phyloP scores from a whole-genome alignment of 805 yeast genomes.

The Wickerhamiella vanderwaltii region DNA sequence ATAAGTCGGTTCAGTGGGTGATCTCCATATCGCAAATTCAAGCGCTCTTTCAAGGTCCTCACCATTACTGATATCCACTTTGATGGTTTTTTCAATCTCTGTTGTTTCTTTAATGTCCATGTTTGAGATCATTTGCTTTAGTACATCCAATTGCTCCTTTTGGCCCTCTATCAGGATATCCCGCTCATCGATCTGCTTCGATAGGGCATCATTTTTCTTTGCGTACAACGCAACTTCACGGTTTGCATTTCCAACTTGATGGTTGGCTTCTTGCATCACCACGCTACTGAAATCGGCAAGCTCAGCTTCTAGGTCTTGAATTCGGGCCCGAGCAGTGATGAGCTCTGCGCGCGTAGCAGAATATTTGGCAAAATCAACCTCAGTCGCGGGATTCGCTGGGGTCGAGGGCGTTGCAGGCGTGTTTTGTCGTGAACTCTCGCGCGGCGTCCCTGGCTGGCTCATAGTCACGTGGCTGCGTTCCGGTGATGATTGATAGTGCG shows the following conservation, averaged over 20 bases:
- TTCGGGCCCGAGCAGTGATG: slow-evolving; percentile 48
- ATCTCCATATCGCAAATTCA: slow-evolving; percentile 19
- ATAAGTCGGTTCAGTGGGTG: slow-evolving; percentile 22
- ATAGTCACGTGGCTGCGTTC: slow-evolving; percentile 3
- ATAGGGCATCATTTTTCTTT: slow-evolving; percentile 51
- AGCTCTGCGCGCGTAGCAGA: slow-evolving; percentile 10
- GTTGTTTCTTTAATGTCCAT: slow-evolving; percentile 6
- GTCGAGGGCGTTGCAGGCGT: not conserved
- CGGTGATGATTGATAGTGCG: too few relatives aligned
- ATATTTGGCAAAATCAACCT: not conserved
- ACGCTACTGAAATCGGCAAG: slow-evolving; percentile 44
- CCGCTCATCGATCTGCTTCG: slow-evolving; percentile 48
- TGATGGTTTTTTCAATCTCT: slow-evolving; percentile 17
- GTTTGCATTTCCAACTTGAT: slow-evolving; percentile 68
- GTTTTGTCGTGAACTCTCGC: not conserved
- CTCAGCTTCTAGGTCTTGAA: slow-evolving; percentile 40
- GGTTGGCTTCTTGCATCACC: slow-evolving; percentile 44
- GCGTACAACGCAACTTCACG: slow-evolving; percentile 50
- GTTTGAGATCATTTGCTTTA: slow-evolving; percentile 43
- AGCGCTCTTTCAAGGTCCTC: slow-evolving; percentile 10
- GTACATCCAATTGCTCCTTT: slow-evolving; percentile 52
- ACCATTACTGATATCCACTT: slow-evolving; percentile 1
- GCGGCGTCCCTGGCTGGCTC: slow-evolving; percentile 5
- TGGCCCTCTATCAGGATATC: slow-evolving; percentile 53
- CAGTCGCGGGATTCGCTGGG: not conserved